Percentiles rank a stretch among this genome's conserved stretches.
Conservation (phyloP, 1,284 basidiomycete species). For the Ustilago sp. region DNA sequence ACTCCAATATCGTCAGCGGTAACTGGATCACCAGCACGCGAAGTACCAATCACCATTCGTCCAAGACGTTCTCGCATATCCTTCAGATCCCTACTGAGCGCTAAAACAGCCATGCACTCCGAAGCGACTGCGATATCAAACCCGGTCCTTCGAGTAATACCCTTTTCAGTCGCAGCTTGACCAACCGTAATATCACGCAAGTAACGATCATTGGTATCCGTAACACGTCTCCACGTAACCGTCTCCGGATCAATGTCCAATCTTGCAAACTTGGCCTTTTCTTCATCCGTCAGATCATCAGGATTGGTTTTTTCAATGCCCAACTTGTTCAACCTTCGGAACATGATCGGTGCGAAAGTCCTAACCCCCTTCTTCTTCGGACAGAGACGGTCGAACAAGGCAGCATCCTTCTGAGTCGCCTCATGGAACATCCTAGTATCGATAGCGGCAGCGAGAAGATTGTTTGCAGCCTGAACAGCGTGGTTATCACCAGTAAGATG, state of each 20-base stretch:
- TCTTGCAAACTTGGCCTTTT: conserved; percentile 87
- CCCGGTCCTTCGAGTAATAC: conserved; percentile 86
- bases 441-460: conserved; percentile 92
- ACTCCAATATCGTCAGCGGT: conserved; percentile 98
- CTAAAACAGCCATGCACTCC: conserved; percentile 98
- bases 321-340: conserved; percentile 92
- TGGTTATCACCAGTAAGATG: conserved; percentile 99
- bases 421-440: conserved; percentile 99
- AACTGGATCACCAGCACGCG: conserved; percentile 88
- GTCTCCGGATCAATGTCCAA: conserved; percentile 91
- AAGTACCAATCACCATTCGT: conserved; percentile 96
- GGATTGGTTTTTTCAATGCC: conserved; percentile 96
- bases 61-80: conserved; percentile 94
- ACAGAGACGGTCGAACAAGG: conserved; percentile 89
- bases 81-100: conserved; percentile 84
- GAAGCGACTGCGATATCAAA: conserved; percentile 98
- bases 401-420: conserved; percentile 93
- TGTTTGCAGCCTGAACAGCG: conserved; percentile 97
- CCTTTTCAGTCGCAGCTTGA: conserved; percentile 88
- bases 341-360: conserved; percentile 94
- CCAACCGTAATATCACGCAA: conserved; percentile 94
- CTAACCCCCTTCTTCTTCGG: conserved; percentile 94
- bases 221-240: conserved; percentile 95
- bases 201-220: conserved; percentile 97
- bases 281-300: conserved; percentile 90